Evolutionary conservation across 495 filamentous ascomycete species (phyloP).

Genomic region (Aspergillus biplanus): DNA sequence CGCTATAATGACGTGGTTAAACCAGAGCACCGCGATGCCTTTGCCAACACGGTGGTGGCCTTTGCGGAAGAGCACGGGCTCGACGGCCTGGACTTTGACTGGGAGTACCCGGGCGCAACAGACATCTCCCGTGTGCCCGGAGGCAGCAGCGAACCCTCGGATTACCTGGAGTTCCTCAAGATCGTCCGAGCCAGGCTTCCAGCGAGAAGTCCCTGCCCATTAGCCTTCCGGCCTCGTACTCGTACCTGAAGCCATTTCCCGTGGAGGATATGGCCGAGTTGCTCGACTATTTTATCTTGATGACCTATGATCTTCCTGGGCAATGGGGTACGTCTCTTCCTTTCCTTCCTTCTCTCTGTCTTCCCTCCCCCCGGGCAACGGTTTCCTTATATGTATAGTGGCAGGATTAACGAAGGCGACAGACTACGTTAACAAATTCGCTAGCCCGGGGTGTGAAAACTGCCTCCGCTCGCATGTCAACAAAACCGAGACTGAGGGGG

Average conservation of each 20-base stretch:
- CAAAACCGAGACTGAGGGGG: not conserved
- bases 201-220: constrained; percentile 17
- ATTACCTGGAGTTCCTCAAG: constrained; percentile 7
- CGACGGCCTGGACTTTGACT: constrained; percentile 10
- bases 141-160: constrained; percentile 19
- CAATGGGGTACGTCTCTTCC: constrained; percentile 21
- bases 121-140: constrained; percentile 46
- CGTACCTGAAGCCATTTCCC: constrained; percentile 33
- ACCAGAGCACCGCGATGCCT: constrained; percentile 30
- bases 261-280: constrained; percentile 26
- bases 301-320: constrained; percentile 41
- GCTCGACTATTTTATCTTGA: constrained; percentile 39
- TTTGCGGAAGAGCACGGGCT: constrained; percentile 19
- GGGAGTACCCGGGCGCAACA: constrained; percentile 19
- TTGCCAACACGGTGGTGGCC: constrained; percentile 16
- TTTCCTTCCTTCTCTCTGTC: constrained; percentile 16
- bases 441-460: not conserved
- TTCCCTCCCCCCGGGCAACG: constrained; percentile 17
- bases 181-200: constrained; percentile 13
- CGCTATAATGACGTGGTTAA: constrained; percentile 41
- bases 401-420: not conserved
- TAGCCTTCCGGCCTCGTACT: constrained; percentile 25
- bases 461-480: constrained; percentile 9
- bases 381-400: constrained; percentile 22
- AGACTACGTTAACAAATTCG: constrained; percentile 21